Percentiles rank a stretch among this genome's conserved stretches.
These are phyloP conservation scores for Gossypium longicalyx DNA, from an alignment of 345 rosid genomes.

Conservation along the genomic window DNA sequence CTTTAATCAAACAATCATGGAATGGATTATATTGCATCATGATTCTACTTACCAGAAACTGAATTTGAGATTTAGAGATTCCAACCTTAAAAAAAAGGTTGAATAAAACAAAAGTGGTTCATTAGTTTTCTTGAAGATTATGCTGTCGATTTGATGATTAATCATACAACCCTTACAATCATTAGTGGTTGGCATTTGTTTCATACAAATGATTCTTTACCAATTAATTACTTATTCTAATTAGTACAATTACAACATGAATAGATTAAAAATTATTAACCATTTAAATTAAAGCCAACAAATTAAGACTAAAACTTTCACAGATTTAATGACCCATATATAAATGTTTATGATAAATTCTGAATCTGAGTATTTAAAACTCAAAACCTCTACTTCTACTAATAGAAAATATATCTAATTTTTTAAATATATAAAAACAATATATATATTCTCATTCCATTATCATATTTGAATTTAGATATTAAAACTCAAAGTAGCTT, in stretches of 20 bases:
- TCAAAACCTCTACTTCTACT: too few relatives aligned
- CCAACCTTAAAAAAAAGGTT: not conserved
- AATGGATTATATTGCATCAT: slow-evolving; percentile 3
- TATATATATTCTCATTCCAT: too few relatives aligned
- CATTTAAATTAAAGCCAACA: too few relatives aligned
- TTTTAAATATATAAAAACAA: too few relatives aligned
- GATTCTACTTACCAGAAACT: not conserved
- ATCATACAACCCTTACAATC: not conserved
- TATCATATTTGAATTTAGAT: too few relatives aligned
- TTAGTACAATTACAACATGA: not conserved
- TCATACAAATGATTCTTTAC: not conserved
- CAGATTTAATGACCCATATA: accelerated
- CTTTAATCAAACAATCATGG: not conserved
- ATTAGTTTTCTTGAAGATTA: not conserved
- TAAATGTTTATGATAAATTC: too few relatives aligned
- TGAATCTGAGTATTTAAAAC: too few relatives aligned
- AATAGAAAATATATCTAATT: too few relatives aligned
- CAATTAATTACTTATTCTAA: not conserved
- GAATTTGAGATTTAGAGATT: not conserved
- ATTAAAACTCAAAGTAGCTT: too few relatives aligned
- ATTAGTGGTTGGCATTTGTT: slow-evolving; percentile 4
- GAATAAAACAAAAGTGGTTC: not conserved
- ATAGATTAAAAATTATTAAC: too few relatives aligned
- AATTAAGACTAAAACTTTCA: too few relatives aligned
- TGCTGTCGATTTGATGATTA: not conserved